phyloP scores from a whole-genome alignment of 257 asterid species.

The Rauvolfia tetraphylla region DNA sequence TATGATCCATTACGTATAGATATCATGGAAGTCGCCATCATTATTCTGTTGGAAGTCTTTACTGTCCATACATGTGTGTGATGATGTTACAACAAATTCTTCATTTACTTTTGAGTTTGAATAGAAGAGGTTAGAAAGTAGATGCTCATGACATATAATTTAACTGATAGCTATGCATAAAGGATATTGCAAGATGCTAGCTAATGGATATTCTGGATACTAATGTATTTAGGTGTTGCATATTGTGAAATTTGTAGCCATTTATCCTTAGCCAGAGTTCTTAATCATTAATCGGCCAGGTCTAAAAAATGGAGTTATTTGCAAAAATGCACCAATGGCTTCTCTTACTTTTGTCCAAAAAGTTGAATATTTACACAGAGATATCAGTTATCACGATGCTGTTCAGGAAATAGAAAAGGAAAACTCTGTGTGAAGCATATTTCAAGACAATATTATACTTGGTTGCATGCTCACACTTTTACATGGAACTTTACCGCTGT shows the following conservation, averaged over 20 bases:
- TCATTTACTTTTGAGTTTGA: background rate
- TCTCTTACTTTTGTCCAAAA: background rate
- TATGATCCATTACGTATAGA: background rate
- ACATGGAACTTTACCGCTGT: background rate
- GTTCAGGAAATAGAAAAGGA: background rate
- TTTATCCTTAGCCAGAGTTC: background rate
- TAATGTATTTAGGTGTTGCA: background rate
- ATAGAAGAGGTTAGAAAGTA: background rate
- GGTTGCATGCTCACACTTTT: background rate
- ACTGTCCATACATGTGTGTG: background rate
- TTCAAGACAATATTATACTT: background rate
- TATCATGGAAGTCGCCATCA: background rate
- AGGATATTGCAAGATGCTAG: background rate
- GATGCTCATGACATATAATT: background rate
- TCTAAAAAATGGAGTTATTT: background rate
- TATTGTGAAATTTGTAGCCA: background rate
- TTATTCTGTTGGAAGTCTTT: background rate
- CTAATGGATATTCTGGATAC: background rate
- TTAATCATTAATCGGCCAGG: background rate
- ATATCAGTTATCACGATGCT: background rate
- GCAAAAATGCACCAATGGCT: background rate
- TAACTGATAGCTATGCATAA: background rate
- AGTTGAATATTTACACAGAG: background rate
- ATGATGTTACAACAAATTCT: background rate
- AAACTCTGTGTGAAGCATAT: background rate